These are phyloP conservation scores for Phytophthora palmivora DNA, from an alignment of 352 stramenopile genomes.

Conservation along the genomic window DNA sequence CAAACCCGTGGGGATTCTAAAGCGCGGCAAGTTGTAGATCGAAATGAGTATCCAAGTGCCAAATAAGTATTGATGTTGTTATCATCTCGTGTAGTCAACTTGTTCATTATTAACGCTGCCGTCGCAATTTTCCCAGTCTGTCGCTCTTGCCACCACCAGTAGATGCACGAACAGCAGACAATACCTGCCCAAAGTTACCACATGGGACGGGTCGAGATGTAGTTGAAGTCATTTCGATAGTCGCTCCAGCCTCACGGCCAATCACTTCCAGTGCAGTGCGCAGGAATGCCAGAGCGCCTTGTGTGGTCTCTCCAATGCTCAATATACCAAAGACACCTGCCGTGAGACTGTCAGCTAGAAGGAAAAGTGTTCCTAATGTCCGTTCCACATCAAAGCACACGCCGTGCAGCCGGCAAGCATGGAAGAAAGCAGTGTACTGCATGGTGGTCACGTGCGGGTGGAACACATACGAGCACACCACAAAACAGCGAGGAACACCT, in stretches of 20 bases:
- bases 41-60: conserved; percentile 17
- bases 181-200: conserved; percentile 71
- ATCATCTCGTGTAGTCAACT: not conserved
- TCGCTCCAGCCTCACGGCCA: conserved; percentile 65
- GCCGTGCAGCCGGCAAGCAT: conserved; percentile 85
- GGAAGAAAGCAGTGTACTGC: conserved; percentile 87
- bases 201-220: conserved; percentile 27
- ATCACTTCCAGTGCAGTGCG: conserved; percentile 82
- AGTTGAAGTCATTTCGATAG: conserved; percentile 20
- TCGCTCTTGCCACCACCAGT: conserved; percentile 47
- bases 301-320: conserved; percentile 62
- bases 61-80: conserved; percentile 42
- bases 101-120: conserved; percentile 5
- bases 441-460: conserved; percentile 85
- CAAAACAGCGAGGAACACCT: conserved; percentile 57
- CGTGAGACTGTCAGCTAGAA: conserved; percentile 83
- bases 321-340: conserved; percentile 77
- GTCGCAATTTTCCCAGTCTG: conserved; percentile 50
- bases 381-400: conserved; percentile 88
- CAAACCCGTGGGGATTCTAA: conserved; percentile 74
- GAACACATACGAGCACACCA: conserved; percentile 78
- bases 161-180: conserved; percentile 56
- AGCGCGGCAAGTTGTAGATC: conserved; percentile 40
- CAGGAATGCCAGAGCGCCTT: conserved; percentile 61
- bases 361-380: conserved; percentile 71